Base-by-base conservation (phyloP, 2,329 filamentous ascomycete genomes). In the Stagonosporopsis chrysanthemi region DNA sequence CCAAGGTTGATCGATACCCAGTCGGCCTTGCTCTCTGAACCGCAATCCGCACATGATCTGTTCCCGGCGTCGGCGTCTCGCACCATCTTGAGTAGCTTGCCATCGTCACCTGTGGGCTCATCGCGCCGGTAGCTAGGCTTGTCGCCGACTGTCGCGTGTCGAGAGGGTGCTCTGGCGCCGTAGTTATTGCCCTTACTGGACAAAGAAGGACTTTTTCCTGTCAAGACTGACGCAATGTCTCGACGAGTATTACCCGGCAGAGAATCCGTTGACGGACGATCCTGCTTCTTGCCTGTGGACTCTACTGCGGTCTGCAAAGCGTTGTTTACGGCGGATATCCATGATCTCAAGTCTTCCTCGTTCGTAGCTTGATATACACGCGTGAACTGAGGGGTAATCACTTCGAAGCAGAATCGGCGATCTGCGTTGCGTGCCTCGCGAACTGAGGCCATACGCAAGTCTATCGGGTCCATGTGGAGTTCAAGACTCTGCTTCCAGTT, bases 401-500 rank as follows among this genome's bases (percentile, higher is more conserved):
- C 91, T 78, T 99, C 95, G 68, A 99, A 99, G 77, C 94, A 98
- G 77, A 99, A 99, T 5, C 95, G 87, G 24, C 95, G 86, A 69
- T 99, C 96, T 1, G 93, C 91, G 75, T 96, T 97, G 23, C 95
- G 88, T 38, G 96, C 94, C 79, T 99, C 95, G 55, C 95, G 88
- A 15, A 99, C 96, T 15, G 95, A 98, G 9, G 95, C 95, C 87
- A 98, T 95, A 33, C 95, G 90, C 42, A 99, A 82, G 75, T 99
- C 96, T 64, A 99, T 98, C 0, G 95, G 95, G 2, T 98, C 95
- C 87, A 97, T 98, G 75, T 99, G 96, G 24, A 98, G 82, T 76
- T 99, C 95, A 23, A 99, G 85, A 75, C 88, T 94, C 75, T 99
- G 92, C 78, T 99, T 99, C 95, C 95, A 99, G 75, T 99, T 98